Base-by-base conservation (phyloP, 2,329 filamentous ascomycete species). In the Emydomyces testavorans region DNA sequence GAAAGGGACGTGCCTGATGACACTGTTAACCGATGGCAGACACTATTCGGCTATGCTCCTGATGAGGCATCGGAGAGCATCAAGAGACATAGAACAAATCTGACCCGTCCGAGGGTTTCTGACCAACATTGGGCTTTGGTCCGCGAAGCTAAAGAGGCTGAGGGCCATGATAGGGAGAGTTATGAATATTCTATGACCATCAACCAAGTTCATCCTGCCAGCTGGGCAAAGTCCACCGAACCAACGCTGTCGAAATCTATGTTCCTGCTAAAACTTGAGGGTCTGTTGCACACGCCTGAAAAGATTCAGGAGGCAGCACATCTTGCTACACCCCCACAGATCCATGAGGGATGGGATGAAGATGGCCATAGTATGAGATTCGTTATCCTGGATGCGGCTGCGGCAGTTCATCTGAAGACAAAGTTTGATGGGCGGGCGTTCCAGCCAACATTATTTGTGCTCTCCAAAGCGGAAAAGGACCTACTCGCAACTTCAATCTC, bases 161-260 rank as follows among this genome's bases (percentile, higher is more conserved):
- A 57, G 20, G 65, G 65, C 11, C 65, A 63, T 49, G 63, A 66
- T 39, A 62, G 61, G 10, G 65, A 68, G 49, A 60, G 62, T 1
- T 70, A 68, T 50, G 66, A 70, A 53, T 62, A 67, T 41, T 29
- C 20, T 46, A 35, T 50, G 39, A 1, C 46, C 15, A 41, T 48
- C 7, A 20, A 35, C 24, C 20, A 13, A 31, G 23, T 11, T 18
- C 28, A 38, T 8, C n/a, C 29, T 4, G 11, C 4, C n/a, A 8
- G 13, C 31, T 21, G 2, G 13, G 15, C 29, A 31, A 10, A 20
- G 13, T 11, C 4, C 2, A 10, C 29, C 6, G 15, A n/a, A n/a
- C n/a, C 31, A 11, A 24, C 31, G 2, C 44, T 43, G n/a, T 50
- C 38, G 1, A n/a, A 38, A 6, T 11, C 20, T 2, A 11, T 2